phyloP scores from a whole-genome alignment of 768 basidiomycete species.

The Termitomyces sp. region DNA sequence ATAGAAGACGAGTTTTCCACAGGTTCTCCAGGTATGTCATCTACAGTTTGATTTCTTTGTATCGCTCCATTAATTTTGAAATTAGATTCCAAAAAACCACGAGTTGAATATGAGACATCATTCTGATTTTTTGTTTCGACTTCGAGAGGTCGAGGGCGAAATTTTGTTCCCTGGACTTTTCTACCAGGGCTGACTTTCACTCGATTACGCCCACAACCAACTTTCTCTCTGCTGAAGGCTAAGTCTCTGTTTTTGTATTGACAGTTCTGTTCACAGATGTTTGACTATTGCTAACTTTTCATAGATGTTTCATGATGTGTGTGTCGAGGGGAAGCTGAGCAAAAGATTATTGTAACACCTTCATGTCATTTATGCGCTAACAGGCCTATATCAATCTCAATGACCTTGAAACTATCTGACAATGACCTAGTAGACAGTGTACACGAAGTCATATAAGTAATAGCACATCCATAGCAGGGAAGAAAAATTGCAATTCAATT shows the following conservation, averaged over 20 bases:
- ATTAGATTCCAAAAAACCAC: conserved; percentile 12
- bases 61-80: not conserved
- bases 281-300: conserved; percentile 3
- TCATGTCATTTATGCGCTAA: not conserved
- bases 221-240: conserved; percentile 2
- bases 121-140: not conserved
- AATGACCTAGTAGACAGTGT: too few relatives aligned
- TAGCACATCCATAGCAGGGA: not conserved
- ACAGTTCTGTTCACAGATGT: conserved; percentile 3
- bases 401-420: not conserved
- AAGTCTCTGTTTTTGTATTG: conserved; percentile 8
- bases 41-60: not conserved
- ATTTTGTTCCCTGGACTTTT: not conserved
- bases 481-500: not conserved
- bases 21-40: conserved; percentile 39
- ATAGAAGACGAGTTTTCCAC: conserved; percentile 21
- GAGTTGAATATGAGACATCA: conserved; percentile 9
- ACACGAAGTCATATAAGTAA: not conserved
- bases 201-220: not conserved
- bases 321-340: not conserved
- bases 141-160: not conserved
- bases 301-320: not conserved
- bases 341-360: not conserved
- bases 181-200: not conserved
- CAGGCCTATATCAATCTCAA: not conserved